Evolutionary conservation across 805 yeast genomes (phyloP).

Genomic region (Diddensiella santjacobensis): DNA sequence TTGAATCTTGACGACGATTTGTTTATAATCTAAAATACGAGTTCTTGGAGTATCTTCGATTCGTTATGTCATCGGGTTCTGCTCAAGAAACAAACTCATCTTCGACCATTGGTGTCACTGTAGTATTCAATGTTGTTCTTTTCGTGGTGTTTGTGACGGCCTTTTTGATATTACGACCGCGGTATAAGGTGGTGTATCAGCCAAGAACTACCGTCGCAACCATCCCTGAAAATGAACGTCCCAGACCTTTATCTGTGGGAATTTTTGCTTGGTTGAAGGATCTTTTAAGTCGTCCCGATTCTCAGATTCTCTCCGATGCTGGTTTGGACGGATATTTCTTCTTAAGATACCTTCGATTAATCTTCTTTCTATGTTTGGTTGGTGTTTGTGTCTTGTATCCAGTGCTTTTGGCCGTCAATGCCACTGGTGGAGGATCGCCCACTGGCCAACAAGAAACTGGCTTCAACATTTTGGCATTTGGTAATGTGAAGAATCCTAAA

Average conservation of each 20-base stretch:
- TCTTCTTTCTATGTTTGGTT: conserved; percentile 50
- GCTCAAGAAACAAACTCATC: conserved; percentile 51
- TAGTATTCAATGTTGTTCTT: conserved; percentile 62
- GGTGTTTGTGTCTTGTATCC: conserved; percentile 57
- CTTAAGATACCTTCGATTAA: conserved; percentile 64
- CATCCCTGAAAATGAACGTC: conserved; percentile 43
- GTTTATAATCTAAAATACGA: not conserved
- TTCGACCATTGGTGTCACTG: conserved; percentile 67
- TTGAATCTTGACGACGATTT: not conserved
- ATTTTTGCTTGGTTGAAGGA: conserved; percentile 66
- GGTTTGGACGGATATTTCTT: conserved; percentile 96
- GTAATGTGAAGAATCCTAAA: conserved; percentile 58
- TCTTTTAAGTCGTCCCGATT: conserved; percentile 61
- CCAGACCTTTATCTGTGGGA: conserved; percentile 70
- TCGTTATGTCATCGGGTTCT: too few relatives aligned
- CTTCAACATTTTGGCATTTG: conserved; percentile 69
- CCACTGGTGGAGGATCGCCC: conserved; percentile 42
- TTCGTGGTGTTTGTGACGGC: conserved; percentile 57
- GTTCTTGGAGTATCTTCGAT: not conserved
- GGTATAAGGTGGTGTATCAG: conserved; percentile 70
- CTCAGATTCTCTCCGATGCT: conserved; percentile 76
- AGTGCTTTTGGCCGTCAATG: conserved; percentile 80
- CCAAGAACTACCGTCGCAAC: conserved; percentile 71
- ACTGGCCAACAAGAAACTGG: conserved; percentile 61
- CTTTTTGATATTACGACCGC: conserved; percentile 65